Conservation (phyloP, 2,329 filamentous ascomycete species). For the Fusarium sublunatum region DNA sequence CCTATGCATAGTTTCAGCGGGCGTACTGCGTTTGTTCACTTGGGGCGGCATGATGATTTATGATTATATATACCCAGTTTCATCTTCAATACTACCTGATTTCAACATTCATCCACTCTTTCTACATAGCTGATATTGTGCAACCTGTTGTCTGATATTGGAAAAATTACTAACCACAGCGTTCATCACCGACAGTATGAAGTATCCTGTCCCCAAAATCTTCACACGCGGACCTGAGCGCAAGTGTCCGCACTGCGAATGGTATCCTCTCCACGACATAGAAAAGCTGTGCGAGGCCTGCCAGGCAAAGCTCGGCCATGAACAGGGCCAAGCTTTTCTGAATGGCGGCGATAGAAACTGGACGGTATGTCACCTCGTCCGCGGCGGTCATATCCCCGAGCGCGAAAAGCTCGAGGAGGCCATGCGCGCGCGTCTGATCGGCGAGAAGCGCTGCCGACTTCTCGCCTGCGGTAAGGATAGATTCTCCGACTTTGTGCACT, state of each 20-base stretch:
- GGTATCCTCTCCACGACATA: constrained; percentile 4
- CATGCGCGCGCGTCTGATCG: constrained; percentile 13
- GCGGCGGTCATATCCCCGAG: constrained; percentile 4
- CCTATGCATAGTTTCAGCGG: constrained; percentile 21
- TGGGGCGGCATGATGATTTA: constrained; percentile 34
- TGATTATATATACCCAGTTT: constrained; percentile 39
- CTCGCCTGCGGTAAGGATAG: constrained; percentile 7
- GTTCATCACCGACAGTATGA: neutral
- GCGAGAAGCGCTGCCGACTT: constrained; percentile 16
- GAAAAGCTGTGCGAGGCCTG: constrained; percentile 24
- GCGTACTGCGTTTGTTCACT: constrained; percentile 33
- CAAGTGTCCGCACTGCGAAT: constrained; percentile 24
- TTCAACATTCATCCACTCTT: neutral
- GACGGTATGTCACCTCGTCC: constrained; percentile 19
- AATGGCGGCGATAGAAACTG: constrained; percentile 7
- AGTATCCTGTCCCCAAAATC: neutral
- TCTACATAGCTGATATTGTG: neutral
- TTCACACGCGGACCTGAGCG: neutral
- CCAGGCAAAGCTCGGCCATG: neutral
- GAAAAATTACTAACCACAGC: neutral
- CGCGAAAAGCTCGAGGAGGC: constrained; percentile 4
- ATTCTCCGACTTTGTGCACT: constrained; percentile 9
- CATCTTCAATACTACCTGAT: constrained; percentile 29
- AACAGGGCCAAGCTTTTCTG: neutral
- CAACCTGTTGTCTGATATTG: neutral